A percentile compares a stretch with the other conserved stretches of the same genome.
These are phyloP conservation scores for Wallacemonas sp. DNA, from an alignment of 208 protist species.

Conservation along the genomic window DNA sequence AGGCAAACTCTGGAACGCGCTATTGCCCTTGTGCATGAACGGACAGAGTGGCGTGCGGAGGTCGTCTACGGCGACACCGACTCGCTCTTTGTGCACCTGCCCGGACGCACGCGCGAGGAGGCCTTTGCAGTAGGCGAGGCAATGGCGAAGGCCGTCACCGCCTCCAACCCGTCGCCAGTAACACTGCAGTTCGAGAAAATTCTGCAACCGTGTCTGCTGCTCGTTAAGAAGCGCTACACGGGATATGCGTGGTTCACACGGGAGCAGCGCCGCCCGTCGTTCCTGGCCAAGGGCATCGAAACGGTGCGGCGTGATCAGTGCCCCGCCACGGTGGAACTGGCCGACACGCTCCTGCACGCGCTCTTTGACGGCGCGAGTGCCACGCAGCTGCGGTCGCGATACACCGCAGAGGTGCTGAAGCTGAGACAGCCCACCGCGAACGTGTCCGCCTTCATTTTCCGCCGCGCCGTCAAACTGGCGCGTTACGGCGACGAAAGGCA, in stretches of 20 bases:
- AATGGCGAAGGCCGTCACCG: constrained; percentile 91
- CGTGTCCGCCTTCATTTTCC: constrained; percentile 69
- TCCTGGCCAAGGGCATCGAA: constrained; percentile 99
- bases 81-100: constrained; percentile 97
- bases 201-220: constrained; percentile 99
- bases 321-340: constrained; percentile 48
- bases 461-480: constrained; percentile 71
- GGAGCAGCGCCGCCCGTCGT: constrained; percentile 92
- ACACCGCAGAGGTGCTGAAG: constrained; percentile 37
- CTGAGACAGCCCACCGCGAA: constrained; percentile 50
- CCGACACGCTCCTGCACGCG: constrained; percentile 30
- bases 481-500: constrained; percentile 47
- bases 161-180: constrained; percentile 95
- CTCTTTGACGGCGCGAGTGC: constrained; percentile 50
- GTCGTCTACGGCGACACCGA: constrained; percentile 99
- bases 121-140: constrained; percentile 61
- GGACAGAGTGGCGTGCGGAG: constrained; percentile 90
- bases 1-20: constrained; percentile 98
- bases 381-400: constrained; percentile 22
- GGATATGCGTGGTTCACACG: constrained; percentile 97
- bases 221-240: constrained; percentile 99
- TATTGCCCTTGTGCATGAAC: constrained; percentile 94
- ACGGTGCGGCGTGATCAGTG: constrained; percentile 99
- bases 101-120: constrained; percentile 52
- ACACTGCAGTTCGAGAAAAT: constrained; percentile 99